Percentiles rank a stretch among this genome's conserved stretches.
Evolutionary conservation across 768 basidiomycete genomes (phyloP).

Genomic region (Tulasnella sp.): DNA sequence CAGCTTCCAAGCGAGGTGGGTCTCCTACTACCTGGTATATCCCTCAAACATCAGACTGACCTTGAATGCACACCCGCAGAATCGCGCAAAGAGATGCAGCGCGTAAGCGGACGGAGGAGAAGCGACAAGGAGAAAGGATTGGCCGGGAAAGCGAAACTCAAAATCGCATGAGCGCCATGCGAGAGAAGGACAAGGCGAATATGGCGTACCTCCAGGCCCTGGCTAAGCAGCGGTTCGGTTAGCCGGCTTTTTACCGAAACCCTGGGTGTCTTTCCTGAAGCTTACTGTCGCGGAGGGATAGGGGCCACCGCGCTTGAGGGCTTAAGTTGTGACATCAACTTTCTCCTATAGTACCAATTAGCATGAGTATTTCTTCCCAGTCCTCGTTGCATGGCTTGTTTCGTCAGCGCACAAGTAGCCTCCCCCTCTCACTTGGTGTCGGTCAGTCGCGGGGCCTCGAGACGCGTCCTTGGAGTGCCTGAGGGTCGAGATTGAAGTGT

Average conservation of each 20-base stretch:
- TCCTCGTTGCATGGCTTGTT: neutral
- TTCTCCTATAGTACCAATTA: neutral
- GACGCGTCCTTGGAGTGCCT: neutral
- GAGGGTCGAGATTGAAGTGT: conserved; percentile 6
- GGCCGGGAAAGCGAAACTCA: conserved; percentile 43
- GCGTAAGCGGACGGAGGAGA: conserved; percentile 59
- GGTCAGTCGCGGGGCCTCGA: neutral
- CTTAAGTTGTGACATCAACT: conserved; percentile 2
- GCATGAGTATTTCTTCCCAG: neutral
- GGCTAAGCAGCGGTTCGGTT: conserved; percentile 81
- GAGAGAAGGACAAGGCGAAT: conserved; percentile 81
- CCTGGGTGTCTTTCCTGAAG: neutral
- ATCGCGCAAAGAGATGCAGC: conserved; percentile 71
- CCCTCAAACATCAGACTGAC: conserved; percentile 22
- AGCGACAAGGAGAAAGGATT: conserved; percentile 35
- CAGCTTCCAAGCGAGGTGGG: conserved; percentile 74
- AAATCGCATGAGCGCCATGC: conserved; percentile 60
- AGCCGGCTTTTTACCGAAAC: neutral
- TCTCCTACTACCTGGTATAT: conserved; percentile 34
- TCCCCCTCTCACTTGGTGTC: neutral
- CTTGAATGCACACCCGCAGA: conserved; percentile 42
- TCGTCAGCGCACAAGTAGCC: neutral
- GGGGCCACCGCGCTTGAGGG: conserved; percentile 7
- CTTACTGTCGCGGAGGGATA: neutral
- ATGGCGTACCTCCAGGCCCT: conserved; percentile 96